A percentile compares a stretch with the other conserved stretches of the same genome.
phyloP scores from a whole-genome alignment of 257 asterid genomes.

The Petunia secreta region DNA sequence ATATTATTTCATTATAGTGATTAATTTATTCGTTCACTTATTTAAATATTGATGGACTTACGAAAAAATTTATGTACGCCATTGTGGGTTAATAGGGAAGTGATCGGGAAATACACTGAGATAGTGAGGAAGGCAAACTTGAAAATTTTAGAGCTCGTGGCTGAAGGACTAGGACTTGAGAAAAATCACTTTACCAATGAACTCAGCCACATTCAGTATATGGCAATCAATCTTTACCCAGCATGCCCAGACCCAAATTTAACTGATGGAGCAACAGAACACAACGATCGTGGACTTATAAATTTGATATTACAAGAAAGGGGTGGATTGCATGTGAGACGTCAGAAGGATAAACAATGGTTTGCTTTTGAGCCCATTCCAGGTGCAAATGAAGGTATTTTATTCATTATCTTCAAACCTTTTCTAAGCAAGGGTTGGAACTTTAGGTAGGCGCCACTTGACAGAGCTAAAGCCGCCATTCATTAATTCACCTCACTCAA shows the following conservation, averaged over 20 bases:
- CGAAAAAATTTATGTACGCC: too few species aligned
- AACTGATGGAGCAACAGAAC: constrained; percentile 11
- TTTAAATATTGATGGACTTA: too few species aligned
- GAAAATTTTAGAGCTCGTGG: not conserved
- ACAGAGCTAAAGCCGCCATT: too few species aligned
- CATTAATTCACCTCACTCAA: too few species aligned
- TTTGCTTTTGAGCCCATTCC: constrained; percentile 27
- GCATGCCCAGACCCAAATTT: constrained; percentile 18
- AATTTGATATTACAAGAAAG: constrained; percentile 11
- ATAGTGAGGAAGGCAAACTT: constrained; percentile 9
- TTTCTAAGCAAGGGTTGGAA: too few species aligned
- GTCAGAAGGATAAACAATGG: constrained; percentile 28
- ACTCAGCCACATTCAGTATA: not conserved
- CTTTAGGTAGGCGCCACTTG: too few species aligned
- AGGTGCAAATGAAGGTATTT: not conserved
- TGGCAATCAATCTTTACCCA: constrained; percentile 21
- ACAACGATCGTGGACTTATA: constrained; percentile 3
- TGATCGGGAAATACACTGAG: not conserved
- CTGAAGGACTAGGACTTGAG: constrained; percentile 22
- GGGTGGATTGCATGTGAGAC: constrained; percentile 6
- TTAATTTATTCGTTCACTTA: too few species aligned
- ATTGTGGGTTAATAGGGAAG: not conserved
- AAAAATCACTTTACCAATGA: not conserved
- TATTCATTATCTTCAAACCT: too few species aligned
- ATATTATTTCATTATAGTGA: too few species aligned